Evolutionary conservation across 2,329 filamentous ascomycete species (phyloP).

Genomic region (Aspergillus transmontanensis): DNA sequence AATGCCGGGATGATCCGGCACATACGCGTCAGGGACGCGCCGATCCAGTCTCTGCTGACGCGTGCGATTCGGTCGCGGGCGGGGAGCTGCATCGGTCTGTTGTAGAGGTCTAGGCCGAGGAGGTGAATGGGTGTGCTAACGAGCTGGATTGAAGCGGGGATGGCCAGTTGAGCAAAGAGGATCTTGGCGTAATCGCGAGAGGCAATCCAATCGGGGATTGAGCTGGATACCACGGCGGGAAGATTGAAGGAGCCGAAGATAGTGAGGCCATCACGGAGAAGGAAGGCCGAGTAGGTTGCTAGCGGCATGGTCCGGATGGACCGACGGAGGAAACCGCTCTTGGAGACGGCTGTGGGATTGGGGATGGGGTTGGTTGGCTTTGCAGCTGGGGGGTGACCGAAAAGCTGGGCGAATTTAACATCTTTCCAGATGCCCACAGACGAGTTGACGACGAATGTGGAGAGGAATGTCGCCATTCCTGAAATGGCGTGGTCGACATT

Average conservation of each 20-base stretch:
- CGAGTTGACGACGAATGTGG: slow-evolving; percentile 75
- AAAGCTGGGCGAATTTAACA: slow-evolving; percentile 77
- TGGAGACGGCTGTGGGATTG: slow-evolving; percentile 8
- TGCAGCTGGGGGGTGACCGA: slow-evolving; percentile 44
- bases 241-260: slow-evolving; percentile 61
- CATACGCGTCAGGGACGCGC: slow-evolving; percentile 73
- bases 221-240: slow-evolving; percentile 42
- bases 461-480: slow-evolving; percentile 75
- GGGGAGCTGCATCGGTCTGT: slow-evolving; percentile 55
- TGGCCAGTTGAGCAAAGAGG: slow-evolving; percentile 77
- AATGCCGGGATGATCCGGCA: slow-evolving; percentile 85
- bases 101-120: slow-evolving; percentile 82
- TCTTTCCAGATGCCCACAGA: slow-evolving; percentile 80
- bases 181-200: slow-evolving; percentile 81
- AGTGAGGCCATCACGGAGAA: slow-evolving; percentile 77
- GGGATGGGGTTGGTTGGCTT: slow-evolving; percentile 5
- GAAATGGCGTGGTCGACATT: slow-evolving; percentile 64
- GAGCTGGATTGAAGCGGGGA: slow-evolving; percentile 76
- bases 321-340: slow-evolving; percentile 27
- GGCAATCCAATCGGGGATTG: slow-evolving; percentile 71
- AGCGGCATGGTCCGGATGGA: slow-evolving; percentile 50
- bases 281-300: slow-evolving; percentile 62
- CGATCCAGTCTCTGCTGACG: slow-evolving; percentile 72
- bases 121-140: slow-evolving; percentile 81
- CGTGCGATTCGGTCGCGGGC: slow-evolving; percentile 61